Base-by-base conservation (phyloP, 2,329 filamentous ascomycete genomes). In the Sclerotinia trifoliorum region DNA sequence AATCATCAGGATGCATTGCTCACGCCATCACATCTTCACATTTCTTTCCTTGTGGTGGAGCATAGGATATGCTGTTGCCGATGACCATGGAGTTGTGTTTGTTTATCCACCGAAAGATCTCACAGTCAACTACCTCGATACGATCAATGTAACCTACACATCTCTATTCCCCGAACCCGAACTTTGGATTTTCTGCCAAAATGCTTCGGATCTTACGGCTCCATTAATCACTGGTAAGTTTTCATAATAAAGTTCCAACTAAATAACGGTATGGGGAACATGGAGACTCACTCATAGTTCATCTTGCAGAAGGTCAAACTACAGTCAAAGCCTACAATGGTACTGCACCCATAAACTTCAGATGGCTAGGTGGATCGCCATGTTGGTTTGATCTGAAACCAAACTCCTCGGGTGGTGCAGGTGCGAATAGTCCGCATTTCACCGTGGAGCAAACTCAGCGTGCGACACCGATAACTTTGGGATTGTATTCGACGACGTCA, bases 311-410 rank as follows among this genome's bases (percentile, higher is more conserved):
- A 46, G 44, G n/a, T 4, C 19, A 46, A 19, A 32, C 19, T 13
- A 42, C 51, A 7, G 70, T 72, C 3, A 17, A 55, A 3, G 26
- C 71, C 17, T 71, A 63, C 29, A 72, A 74, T 64, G 69, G 66
- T 24, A 70, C 72, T 5, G 48, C 58, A 17, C 68, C 71, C 55
- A 55, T 73, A 21, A 49, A 61, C 7, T 54, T 73, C 32, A 54
- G 69, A 17, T 74, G 68, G 66, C 29, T 61, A 5, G 64, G 69
- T 19, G 54, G 69, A 0, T 62, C 68, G 2, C 64, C 67, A n/a
- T 74, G 73, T 48, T 70, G 70, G 48, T 73, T 71, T 42, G 68
- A 74, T 62, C 61, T 74, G 21, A 66, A 70, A 39, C 73, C 72
- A 32, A 68, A 72, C 48, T 56, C 48, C 10, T 51, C 66, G 4